phyloP scores from a whole-genome alignment of 176 grass and related monocot genomes.

The Musa itinerans region DNA sequence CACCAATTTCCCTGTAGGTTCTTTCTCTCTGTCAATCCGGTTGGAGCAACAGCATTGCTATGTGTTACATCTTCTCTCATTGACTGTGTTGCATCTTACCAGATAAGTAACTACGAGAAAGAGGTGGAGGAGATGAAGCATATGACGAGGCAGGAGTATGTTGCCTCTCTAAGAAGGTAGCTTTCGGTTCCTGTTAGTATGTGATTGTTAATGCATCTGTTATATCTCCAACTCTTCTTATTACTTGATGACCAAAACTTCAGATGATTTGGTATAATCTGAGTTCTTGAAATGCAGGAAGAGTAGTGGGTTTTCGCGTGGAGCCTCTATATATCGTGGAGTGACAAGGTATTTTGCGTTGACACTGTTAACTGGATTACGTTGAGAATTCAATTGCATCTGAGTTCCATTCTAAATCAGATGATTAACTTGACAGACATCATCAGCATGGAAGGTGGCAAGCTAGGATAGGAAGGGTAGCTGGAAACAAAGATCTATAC shows the following conservation, averaged over 20 bases:
- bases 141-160: slow-evolving; percentile 68
- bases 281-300: slow-evolving; percentile 34
- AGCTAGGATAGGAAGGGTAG: slow-evolving; percentile 70
- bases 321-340: slow-evolving; percentile 66
- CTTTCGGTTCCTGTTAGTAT: too few species aligned
- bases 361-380: too few species aligned
- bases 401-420: too few species aligned
- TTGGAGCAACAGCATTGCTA: slow-evolving; percentile 1
- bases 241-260: too few species aligned
- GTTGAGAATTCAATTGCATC: too few species aligned
- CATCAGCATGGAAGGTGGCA: slow-evolving; percentile 88
- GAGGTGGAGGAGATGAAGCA: slow-evolving; percentile 71
- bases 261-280: too few species aligned
- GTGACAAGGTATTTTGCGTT: slow-evolving; percentile 48
- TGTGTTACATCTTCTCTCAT: not conserved
- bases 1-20: slow-evolving; percentile 58
- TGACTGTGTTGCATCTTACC: not conserved
- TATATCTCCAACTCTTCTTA: too few species aligned
- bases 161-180: slow-evolving; percentile 74
- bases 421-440: slow-evolving; percentile 32
- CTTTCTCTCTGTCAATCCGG: not conserved
- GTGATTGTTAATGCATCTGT: not conserved
- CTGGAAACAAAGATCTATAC: slow-evolving; percentile 82
- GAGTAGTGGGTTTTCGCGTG: slow-evolving; percentile 75
- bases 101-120: slow-evolving; percentile 63